Evolutionary conservation across 805 yeast species (phyloP).

Genomic region (Wickerhamomyces chambardii): DNA sequence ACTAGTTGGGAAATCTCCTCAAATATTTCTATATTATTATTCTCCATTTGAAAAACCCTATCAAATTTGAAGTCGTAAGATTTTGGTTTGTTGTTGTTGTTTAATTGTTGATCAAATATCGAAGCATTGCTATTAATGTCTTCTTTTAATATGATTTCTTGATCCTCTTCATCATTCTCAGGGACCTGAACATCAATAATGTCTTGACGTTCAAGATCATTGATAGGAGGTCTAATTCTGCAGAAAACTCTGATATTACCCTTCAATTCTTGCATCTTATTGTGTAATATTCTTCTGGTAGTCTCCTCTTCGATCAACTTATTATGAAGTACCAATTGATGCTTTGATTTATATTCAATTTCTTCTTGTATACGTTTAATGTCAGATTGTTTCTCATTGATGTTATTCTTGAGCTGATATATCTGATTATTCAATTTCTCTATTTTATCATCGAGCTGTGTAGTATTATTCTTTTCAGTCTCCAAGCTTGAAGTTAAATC

Average conservation of each 20-base stretch:
- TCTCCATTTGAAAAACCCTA: constrained; percentile 51
- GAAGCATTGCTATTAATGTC: constrained; percentile 6
- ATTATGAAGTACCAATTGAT: constrained; percentile 22
- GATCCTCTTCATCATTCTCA: constrained; percentile 17
- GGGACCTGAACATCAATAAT: constrained; percentile 22
- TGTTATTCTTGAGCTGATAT: neutral
- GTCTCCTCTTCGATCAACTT: constrained; percentile 41
- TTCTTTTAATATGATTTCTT: constrained; percentile 13
- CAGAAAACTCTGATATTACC: constrained; percentile 93
- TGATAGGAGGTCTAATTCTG: constrained; percentile 58
- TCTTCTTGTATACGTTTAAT: neutral
- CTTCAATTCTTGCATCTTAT: constrained; percentile 72
- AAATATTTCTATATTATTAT: constrained; percentile 58
- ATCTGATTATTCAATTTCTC: neutral
- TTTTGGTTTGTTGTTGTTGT: constrained; percentile 11
- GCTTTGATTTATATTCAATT: constrained; percentile 17
- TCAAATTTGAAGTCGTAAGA: constrained; percentile 58
- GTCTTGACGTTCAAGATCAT: constrained; percentile 14
- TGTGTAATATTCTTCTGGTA: constrained; percentile 56
- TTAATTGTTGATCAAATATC: neutral
- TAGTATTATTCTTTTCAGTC: constrained; percentile 8
- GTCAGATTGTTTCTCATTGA: neutral
- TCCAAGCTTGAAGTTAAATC: constrained; percentile 1
- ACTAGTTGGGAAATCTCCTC: constrained; percentile 80
- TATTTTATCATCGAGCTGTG: constrained; percentile 11